phyloP scores from a whole-genome alignment of 192 early-diverging fungal species.

The Coemansia sp. region DNA sequence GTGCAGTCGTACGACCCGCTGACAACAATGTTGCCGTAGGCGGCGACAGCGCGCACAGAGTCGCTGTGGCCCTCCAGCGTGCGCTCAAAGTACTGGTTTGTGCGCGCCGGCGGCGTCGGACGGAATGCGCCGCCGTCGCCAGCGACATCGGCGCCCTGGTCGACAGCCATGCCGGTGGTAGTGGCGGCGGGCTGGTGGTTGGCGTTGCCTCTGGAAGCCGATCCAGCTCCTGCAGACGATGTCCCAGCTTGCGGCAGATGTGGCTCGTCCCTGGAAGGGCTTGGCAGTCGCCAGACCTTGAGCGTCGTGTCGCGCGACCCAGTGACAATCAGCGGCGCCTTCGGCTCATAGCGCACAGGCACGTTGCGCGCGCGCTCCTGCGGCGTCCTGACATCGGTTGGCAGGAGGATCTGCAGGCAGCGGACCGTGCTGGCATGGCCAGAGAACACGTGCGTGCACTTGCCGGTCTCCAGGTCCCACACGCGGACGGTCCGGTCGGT shows the following conservation, averaged over 20 bases:
- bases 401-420: slow-evolving; percentile 86
- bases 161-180: slow-evolving; percentile 24
- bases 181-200: too few relatives aligned
- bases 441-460: slow-evolving; percentile 90
- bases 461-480: slow-evolving; percentile 91
- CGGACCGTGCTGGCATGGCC: slow-evolving; percentile 96
- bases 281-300: slow-evolving; percentile 89
- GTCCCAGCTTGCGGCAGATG: slow-evolving; percentile 36
- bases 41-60: slow-evolving; percentile 93
- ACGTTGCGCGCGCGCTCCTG: slow-evolving; percentile 32
- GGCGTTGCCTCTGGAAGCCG: neutral
- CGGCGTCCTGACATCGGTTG: slow-evolving; percentile 56
- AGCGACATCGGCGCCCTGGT: slow-evolving; percentile 5
- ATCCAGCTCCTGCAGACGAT: too few relatives aligned
- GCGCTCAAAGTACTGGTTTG: slow-evolving; percentile 83
- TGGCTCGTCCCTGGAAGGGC: slow-evolving; percentile 62
- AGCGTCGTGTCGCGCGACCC: slow-evolving; percentile 94
- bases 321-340: slow-evolving; percentile 85
- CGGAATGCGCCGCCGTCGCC: neutral
- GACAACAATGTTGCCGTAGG: slow-evolving; percentile 79
- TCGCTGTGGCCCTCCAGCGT: slow-evolving; percentile 82
- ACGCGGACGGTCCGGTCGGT: slow-evolving; percentile 94
- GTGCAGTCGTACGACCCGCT: slow-evolving; percentile 91
- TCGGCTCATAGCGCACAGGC: slow-evolving; percentile 59
- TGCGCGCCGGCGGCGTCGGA: neutral